Conservation (phyloP, 2,329 filamentous ascomycete genomes). For the Colletotrichum sp. region DNA sequence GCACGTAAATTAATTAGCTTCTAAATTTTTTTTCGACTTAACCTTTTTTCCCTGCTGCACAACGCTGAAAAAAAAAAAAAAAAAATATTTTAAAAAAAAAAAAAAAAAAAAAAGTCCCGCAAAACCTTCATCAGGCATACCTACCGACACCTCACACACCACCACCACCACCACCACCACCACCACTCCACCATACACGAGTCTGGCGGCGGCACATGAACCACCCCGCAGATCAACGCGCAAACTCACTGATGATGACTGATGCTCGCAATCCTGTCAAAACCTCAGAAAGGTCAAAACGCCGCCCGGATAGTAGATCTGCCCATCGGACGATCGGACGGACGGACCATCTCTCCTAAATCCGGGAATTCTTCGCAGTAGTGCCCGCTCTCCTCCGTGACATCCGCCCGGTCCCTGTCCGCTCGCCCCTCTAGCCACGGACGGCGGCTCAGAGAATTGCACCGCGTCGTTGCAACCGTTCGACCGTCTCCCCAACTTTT, state of each 20-base stretch:
- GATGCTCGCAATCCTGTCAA: neutral
- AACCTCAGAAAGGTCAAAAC: neutral
- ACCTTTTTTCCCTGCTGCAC: neutral
- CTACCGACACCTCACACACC: neutral
- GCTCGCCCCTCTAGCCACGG: neutral
- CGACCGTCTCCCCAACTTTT: neutral
- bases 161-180: neutral
- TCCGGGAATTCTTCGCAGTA: neutral
- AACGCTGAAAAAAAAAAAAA: neutral
- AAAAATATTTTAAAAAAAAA: neutral
- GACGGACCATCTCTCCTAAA: neutral
- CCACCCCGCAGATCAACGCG: neutral
- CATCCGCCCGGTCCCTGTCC: constrained; percentile 13
- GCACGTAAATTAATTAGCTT: neutral
- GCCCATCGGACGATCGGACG: neutral
- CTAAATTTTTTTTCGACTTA: neutral
- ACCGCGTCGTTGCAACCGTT: neutral
- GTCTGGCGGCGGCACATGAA: neutral
- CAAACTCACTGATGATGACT: neutral
- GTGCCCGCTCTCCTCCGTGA: neutral
- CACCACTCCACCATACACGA: neutral
- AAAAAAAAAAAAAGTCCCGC: neutral
- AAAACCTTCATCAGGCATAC: neutral
- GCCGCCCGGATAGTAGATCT: neutral
- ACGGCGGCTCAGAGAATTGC: constrained; percentile 5